Base-by-base conservation (phyloP, 2,329 filamentous ascomycete genomes). In the Colletotrichum sp. region DNA sequence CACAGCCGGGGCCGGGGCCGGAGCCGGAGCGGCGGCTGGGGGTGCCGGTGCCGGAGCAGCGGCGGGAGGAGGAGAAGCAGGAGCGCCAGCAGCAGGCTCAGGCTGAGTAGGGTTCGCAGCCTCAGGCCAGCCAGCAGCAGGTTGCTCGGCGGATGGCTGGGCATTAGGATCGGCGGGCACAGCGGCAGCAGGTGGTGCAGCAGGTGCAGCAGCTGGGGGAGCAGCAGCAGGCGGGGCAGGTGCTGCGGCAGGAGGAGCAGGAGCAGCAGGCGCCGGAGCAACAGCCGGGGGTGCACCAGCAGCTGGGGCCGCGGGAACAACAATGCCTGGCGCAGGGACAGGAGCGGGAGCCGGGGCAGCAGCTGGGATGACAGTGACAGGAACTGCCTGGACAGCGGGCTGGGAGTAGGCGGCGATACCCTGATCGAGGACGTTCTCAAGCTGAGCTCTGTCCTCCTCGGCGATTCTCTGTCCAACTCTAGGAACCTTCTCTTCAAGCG, bases 401-500 rank as follows among this genome's bases (percentile, higher is more conserved):
- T 65, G 77, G 43, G 72, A 72, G 69, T 76, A 76, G n/a, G 68
- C 68, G 10, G 69, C 69, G 77, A 81, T 80, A 10, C 77, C 80
- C 16, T 74, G 59, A 18, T 80, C 72, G 30, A 81, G 72, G 34
- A 73, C 76, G 4, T 74, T 73, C 74, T 78, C 78, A 61, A 81
- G 79, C 75, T 81, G 75, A 34, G 52, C 66, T 21, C 79, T 78
- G 61, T 75, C 74, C 26, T 80, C 75, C 68, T 80, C 77, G 18
- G 80, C 80, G 67, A 81, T 81, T 34, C 77, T 65, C 76, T 81
- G 79, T 39, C 80, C 80, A 43, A 80, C 75, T 24, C 77, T 76
- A 32, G 80, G 80, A 14, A 81, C 78, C 76, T 81, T 81, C 71
- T 76, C 72, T 30, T 80, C 78, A 39, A 81, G 77, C 26, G 79